Evolutionary conservation across 306 rosid species (phyloP).

Genomic region (Cicer arietinum): DNA sequence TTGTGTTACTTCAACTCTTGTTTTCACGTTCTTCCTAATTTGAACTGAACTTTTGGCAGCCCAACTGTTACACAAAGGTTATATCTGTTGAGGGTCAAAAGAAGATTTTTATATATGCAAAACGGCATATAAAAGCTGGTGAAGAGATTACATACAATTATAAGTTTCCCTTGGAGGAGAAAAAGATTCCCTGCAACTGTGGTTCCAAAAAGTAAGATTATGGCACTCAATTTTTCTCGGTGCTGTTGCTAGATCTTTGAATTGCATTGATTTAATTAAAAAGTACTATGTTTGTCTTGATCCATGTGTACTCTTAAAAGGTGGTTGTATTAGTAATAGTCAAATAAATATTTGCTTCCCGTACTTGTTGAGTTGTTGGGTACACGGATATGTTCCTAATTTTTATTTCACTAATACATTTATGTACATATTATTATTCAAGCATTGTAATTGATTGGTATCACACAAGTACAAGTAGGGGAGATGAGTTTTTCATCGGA

Average conservation of each 20-base stretch:
- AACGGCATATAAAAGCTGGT: slow-evolving; percentile 87
- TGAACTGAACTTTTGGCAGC: slow-evolving; percentile 64
- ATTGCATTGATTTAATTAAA: slow-evolving; percentile 2
- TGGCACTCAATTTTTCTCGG: slow-evolving; percentile 25
- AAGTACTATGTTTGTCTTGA: not conserved
- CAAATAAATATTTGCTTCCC: not conserved
- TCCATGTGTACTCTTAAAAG: slow-evolving; percentile 1
- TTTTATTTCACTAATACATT: not conserved
- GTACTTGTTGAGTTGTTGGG: not conserved
- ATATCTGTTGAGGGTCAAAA: slow-evolving; percentile 92
- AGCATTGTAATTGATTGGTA: not conserved
- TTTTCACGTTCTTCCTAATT: slow-evolving; percentile 36
- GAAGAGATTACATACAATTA: slow-evolving; percentile 96
- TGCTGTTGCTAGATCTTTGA: not conserved
- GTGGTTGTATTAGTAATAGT: not conserved
- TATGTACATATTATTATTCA: not conserved
- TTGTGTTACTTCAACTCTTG: slow-evolving; percentile 7
- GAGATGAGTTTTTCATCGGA: not conserved
- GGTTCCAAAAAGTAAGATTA: slow-evolving; percentile 83
- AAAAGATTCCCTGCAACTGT: slow-evolving; percentile 97
- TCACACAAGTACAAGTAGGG: not conserved
- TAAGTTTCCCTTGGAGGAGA: slow-evolving; percentile 98
- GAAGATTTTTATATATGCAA: slow-evolving; percentile 90
- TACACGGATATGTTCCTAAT: not conserved
- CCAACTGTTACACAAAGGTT: slow-evolving; percentile 97